Evolutionary conservation across 805 yeast genomes (phyloP).

Genomic region (Kluyveromyces siamensis): DNA sequence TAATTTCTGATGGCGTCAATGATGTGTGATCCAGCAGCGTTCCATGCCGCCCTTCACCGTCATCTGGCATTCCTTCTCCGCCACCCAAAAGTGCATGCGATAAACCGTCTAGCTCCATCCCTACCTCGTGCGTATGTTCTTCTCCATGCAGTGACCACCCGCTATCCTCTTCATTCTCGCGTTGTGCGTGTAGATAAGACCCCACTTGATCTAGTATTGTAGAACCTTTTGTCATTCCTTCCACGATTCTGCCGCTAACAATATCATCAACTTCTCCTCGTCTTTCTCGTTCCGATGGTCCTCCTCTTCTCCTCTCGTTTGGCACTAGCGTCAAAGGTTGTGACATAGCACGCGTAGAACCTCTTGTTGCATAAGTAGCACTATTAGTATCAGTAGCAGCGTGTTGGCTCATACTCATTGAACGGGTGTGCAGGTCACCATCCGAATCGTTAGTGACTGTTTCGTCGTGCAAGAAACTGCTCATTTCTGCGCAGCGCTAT

Average conservation of each 20-base stretch:
- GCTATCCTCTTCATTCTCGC: slow-evolving; percentile 1
- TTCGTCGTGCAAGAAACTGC: too few relatives aligned
- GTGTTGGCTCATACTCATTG: too few relatives aligned
- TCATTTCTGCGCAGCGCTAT: too few relatives aligned
- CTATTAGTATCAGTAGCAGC: too few relatives aligned
- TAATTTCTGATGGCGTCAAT: background rate
- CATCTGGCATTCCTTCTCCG: background rate
- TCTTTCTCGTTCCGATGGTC: too few relatives aligned
- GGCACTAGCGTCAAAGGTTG: too few relatives aligned
- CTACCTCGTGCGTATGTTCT: background rate
- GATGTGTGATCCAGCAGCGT: slow-evolving; percentile 2
- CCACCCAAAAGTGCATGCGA: slow-evolving; percentile 9
- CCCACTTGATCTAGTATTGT: slow-evolving; percentile 24
- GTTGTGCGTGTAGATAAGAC: slow-evolving; percentile 9
- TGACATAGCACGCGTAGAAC: too few relatives aligned
- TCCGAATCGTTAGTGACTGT: too few relatives aligned
- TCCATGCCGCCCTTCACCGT: background rate
- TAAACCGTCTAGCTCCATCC: slow-evolving; percentile 12
- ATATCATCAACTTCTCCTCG: too few relatives aligned
- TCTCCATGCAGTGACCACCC: slow-evolving; percentile 2
- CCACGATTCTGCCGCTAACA: background rate
- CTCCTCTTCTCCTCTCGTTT: too few relatives aligned
- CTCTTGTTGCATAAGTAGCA: too few relatives aligned
- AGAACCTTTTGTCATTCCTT: background rate
- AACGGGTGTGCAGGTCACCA: too few relatives aligned